Evolutionary conservation across 1,139 yeast genomes (phyloP).

Genomic region (Lodderomyces parapsilosis): DNA sequence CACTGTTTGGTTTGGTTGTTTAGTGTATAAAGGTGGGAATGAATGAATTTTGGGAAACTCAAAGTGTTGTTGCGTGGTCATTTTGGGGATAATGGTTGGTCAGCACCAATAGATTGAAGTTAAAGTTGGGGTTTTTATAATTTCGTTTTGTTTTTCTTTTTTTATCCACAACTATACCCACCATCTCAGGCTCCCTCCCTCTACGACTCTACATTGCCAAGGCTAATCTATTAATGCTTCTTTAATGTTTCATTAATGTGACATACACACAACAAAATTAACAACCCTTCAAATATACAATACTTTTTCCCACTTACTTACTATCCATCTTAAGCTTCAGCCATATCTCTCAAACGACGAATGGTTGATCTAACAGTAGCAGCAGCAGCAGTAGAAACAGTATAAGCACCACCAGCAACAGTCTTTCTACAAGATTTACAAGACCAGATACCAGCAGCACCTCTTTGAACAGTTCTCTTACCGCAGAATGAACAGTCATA

Average conservation of each 20-base stretch:
- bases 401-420: constrained; percentile 99
- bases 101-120: too few species aligned
- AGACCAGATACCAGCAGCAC: constrained; percentile 98
- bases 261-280: not conserved
- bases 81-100: not conserved
- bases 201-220: not conserved
- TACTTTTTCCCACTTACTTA: not conserved
- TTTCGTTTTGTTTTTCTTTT: not conserved
- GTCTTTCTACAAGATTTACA: constrained; percentile 94
- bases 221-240: not conserved
- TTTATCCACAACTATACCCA: not conserved
- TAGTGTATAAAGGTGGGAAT: constrained; percentile 90
- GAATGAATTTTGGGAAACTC: constrained; percentile 72
- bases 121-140: too few species aligned
- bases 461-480: constrained; percentile 97
- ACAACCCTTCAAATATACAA: not conserved
- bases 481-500: constrained; percentile 99
- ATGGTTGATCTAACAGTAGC: constrained; percentile 99
- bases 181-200: not conserved
- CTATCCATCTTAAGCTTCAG: constrained; percentile 82
- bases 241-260: constrained; percentile 2
- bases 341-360: constrained; percentile 99
- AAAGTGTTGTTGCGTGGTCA: constrained; percentile 12
- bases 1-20: constrained; percentile 81
- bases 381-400: constrained; percentile 99